Percentiles rank a stretch among this genome's conserved stretches.
phyloP scores from a whole-genome alignment of 148 eudicot genomes.

The Polygonum maritimum region DNA sequence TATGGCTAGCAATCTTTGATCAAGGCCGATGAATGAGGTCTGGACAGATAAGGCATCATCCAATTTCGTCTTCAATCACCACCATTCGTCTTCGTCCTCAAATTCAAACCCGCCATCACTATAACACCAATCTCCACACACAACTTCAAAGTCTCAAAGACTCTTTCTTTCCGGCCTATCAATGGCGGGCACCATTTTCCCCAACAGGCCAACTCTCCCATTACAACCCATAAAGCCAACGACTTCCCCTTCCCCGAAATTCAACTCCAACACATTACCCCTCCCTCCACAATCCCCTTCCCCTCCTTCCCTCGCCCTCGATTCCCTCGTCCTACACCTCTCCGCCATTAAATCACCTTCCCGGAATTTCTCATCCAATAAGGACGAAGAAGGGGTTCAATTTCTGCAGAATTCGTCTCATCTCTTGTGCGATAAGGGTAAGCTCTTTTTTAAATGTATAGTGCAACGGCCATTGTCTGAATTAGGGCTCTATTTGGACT shows the following conservation, averaged over 20 bases:
- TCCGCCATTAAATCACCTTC: constrained; percentile 19
- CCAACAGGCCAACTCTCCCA: constrained; percentile 62
- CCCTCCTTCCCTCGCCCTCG: constrained; percentile 44
- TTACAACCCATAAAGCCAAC: constrained; percentile 36
- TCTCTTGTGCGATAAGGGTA: constrained; percentile 48
- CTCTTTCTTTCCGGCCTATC: not conserved
- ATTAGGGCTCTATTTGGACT: constrained; percentile 40
- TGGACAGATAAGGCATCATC: not conserved
- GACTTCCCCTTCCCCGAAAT: constrained; percentile 31
- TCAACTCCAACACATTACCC: constrained; percentile 44
- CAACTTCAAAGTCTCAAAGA: not conserved
- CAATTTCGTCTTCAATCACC: not conserved
- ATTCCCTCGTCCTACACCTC: constrained; percentile 66
- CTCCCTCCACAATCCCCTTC: constrained; percentile 38
- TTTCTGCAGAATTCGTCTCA: constrained; percentile 28
- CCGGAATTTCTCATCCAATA: constrained; percentile 14
- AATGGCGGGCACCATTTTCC: constrained; percentile 62
- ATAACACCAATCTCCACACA: not conserved
- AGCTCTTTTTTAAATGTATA: constrained; percentile 43
- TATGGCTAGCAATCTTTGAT: not conserved
- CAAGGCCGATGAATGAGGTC: not conserved
- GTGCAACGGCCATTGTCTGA: constrained; percentile 33
- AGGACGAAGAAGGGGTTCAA: constrained; percentile 13
- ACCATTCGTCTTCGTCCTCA: not conserved
- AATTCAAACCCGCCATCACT: not conserved